Evolutionary conservation across 805 yeast genomes (phyloP).

Genomic region (Pichia gijzeniarum): DNA sequence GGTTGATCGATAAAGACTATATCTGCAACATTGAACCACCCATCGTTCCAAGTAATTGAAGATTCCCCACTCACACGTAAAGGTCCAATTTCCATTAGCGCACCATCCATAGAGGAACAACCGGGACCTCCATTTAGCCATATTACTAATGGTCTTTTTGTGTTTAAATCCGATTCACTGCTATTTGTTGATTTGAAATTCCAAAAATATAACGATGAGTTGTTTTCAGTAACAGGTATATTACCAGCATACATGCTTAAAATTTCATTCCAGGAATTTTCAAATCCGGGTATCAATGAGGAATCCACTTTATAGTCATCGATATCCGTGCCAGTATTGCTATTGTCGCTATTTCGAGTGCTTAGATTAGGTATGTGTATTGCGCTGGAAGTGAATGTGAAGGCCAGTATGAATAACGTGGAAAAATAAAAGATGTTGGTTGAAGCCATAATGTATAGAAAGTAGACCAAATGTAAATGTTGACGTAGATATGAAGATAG

Average conservation of each 20-base stretch:
- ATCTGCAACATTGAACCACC: slow-evolving; percentile 81
- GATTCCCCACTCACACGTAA: slow-evolving; percentile 46
- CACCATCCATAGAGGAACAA: slow-evolving; percentile 97
- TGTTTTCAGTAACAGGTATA: slow-evolving; percentile 6
- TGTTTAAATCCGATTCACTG: slow-evolving; percentile 14
- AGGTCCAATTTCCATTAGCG: slow-evolving; percentile 88
- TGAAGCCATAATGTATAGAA: too few relatives aligned
- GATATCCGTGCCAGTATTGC: not conserved
- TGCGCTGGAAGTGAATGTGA: not conserved
- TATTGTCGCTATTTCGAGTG: not conserved
- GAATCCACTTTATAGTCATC: not conserved
- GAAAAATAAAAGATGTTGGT: too few relatives aligned
- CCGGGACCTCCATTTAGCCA: slow-evolving; percentile 99
- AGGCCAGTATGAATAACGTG: too few relatives aligned
- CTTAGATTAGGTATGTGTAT: slow-evolving; percentile 1
- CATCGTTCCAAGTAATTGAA: slow-evolving; percentile 48
- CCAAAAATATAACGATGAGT: slow-evolving; percentile 62
- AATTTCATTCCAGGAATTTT: slow-evolving; percentile 1
- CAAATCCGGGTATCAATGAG: slow-evolving; percentile 6
- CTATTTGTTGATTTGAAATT: slow-evolving; percentile 37
- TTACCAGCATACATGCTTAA: slow-evolving; percentile 14
- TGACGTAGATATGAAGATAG: not conserved
- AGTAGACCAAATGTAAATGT: not conserved
- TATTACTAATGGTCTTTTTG: slow-evolving; percentile 45
- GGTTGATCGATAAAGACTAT: slow-evolving; percentile 91